Conservation (phyloP, 169 alveolate species). For the Babesia ovis region DNA sequence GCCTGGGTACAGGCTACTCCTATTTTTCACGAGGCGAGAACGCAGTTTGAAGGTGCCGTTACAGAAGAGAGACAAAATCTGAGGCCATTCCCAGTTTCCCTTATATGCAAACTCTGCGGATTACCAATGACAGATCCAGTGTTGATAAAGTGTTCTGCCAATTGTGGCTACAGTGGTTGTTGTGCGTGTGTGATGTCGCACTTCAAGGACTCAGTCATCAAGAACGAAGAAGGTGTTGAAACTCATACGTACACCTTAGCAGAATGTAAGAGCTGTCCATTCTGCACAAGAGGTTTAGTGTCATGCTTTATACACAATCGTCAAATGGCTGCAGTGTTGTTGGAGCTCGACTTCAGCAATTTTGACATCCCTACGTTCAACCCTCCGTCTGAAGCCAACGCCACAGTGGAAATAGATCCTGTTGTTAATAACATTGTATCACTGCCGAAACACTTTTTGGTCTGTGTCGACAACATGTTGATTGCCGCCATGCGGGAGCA, state of each 20-base stretch:
- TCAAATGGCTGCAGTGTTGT: slow-evolving; percentile 38
- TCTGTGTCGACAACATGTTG: slow-evolving; percentile 33
- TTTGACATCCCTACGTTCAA: slow-evolving; percentile 48
- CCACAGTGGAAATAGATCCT: background rate
- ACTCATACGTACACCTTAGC: slow-evolving; percentile 9
- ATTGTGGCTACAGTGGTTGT: slow-evolving; percentile 66
- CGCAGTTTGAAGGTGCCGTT: slow-evolving; percentile 39
- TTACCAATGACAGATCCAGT: slow-evolving; percentile 50
- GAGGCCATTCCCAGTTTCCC: slow-evolving; percentile 49
- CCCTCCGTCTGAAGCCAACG: background rate
- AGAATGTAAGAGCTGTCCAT: slow-evolving; percentile 47
- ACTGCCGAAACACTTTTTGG: slow-evolving; percentile 39
- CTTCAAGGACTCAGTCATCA: slow-evolving; percentile 24
- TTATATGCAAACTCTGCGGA: slow-evolving; percentile 56
- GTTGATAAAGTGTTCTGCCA: slow-evolving; percentile 60
- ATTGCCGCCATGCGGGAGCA: slow-evolving; percentile 26
- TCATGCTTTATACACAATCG: slow-evolving; percentile 49
- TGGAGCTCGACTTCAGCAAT: slow-evolving; percentile 35
- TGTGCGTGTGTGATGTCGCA: slow-evolving; percentile 28
- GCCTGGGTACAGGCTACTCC: slow-evolving; percentile 64
- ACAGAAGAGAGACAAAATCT: slow-evolving; percentile 21
- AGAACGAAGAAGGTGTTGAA: slow-evolving; percentile 36
- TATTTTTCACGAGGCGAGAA: slow-evolving; percentile 59
- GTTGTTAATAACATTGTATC: background rate
- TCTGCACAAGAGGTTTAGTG: slow-evolving; percentile 53